Conservation (phyloP, 2,329 filamentous ascomycete species). For the Phialocephala subalpina region DNA sequence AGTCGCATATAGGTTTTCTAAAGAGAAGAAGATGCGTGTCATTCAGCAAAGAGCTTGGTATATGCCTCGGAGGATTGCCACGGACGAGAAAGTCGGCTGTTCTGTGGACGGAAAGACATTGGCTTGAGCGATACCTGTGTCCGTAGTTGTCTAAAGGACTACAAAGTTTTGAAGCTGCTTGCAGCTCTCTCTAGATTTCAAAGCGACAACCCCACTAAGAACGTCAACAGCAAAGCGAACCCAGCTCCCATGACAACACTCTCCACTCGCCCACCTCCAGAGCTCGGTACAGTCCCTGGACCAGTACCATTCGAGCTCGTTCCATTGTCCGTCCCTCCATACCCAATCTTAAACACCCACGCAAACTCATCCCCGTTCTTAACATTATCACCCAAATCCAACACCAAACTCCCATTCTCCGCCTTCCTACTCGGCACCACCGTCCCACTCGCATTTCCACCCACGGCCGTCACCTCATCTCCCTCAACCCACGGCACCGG, state of each 20-base stretch:
- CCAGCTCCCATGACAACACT: neutral
- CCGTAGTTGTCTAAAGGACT: too few relatives aligned
- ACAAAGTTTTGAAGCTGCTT: too few relatives aligned
- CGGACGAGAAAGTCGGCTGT: too few relatives aligned
- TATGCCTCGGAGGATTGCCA: too few relatives aligned
- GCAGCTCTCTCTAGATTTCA: neutral
- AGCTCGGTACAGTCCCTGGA: neutral
- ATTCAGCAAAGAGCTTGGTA: too few relatives aligned
- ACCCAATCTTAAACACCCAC: slow-evolving; percentile 25
- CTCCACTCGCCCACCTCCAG: neutral
- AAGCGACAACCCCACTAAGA: neutral
- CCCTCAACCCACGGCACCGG: slow-evolving; percentile 17
- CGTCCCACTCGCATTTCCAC: slow-evolving; percentile 21
- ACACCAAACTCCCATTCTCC: slow-evolving; percentile 3
- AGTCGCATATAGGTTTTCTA: too few relatives aligned
- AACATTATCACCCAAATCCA: neutral
- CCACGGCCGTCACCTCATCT: slow-evolving; percentile 24
- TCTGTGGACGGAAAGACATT: too few relatives aligned
- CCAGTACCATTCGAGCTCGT: neutral
- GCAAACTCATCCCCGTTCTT: slow-evolving; percentile 15
- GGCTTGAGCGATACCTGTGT: too few relatives aligned
- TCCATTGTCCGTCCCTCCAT: neutral
- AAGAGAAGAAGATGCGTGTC: too few relatives aligned
- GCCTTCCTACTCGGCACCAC: slow-evolving; percentile 11
- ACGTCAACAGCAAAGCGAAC: neutral